Evolutionary conservation across 2,329 filamentous ascomycete species (phyloP).

Genomic region (Aureobasidium sp.): DNA sequence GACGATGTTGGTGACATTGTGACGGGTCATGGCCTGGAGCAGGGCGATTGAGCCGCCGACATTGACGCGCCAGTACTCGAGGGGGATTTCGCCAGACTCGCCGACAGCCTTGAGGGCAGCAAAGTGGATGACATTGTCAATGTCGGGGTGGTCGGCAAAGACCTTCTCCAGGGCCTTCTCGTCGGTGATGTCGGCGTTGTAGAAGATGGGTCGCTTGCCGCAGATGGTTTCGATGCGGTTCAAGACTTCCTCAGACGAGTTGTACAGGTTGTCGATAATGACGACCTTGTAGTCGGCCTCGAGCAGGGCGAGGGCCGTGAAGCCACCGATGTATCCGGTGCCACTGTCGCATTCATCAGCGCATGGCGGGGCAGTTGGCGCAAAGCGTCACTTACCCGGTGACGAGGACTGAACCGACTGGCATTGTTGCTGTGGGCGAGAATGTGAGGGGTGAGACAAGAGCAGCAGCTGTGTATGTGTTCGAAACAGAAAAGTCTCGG

Average conservation of each 20-base stretch:
- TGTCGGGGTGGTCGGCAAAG: slow-evolving; percentile 81
- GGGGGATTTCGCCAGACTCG: slow-evolving; percentile 85
- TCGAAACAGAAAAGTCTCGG: slow-evolving; percentile 1
- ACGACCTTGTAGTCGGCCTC: slow-evolving; percentile 94
- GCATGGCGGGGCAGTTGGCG: slow-evolving; percentile 13
- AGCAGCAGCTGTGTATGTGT: not conserved
- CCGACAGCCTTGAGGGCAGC: slow-evolving; percentile 97
- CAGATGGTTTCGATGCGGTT: slow-evolving; percentile 92
- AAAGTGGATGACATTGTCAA: slow-evolving; percentile 98
- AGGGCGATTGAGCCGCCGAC: slow-evolving; percentile 87
- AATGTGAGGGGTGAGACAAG: not conserved
- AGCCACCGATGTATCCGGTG: slow-evolving; percentile 98
- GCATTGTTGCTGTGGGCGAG: slow-evolving; percentile 45
- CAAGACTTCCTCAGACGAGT: slow-evolving; percentile 83
- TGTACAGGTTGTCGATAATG: slow-evolving; percentile 94
- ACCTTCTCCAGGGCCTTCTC: slow-evolving; percentile 76
- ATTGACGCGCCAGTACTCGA: slow-evolving; percentile 98
- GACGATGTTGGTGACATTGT: slow-evolving; percentile 94
- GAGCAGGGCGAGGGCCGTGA: slow-evolving; percentile 86
- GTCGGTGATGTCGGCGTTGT: slow-evolving; percentile 82
- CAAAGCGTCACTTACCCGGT: slow-evolving; percentile 62
- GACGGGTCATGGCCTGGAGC: slow-evolving; percentile 75
- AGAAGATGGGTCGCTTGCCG: slow-evolving; percentile 79
- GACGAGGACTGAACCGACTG: slow-evolving; percentile 80
- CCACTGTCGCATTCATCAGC: slow-evolving; percentile 53